Percentiles rank a stretch among this genome's conserved stretches.
These are phyloP conservation scores for Geoglossum glabrum DNA, from an alignment of 495 filamentous ascomycete species.

Conservation along the genomic window DNA sequence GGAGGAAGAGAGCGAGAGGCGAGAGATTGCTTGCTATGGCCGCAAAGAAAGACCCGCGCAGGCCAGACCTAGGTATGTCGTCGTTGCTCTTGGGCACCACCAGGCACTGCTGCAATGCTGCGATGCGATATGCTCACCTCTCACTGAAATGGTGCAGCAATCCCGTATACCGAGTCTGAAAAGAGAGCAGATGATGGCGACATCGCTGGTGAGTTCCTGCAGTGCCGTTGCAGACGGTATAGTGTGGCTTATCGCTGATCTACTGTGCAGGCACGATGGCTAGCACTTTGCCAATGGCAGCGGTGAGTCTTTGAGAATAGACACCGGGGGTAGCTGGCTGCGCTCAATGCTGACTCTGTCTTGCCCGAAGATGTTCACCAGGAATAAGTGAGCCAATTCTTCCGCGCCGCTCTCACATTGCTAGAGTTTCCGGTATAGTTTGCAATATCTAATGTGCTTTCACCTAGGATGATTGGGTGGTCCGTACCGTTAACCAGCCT, in stretches of 20 bases:
- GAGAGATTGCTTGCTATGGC: slow-evolving; percentile 41
- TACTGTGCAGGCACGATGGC: slow-evolving; percentile 39
- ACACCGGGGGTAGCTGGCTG: neutral
- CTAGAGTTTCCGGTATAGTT: neutral
- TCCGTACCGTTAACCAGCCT: slow-evolving; percentile 19
- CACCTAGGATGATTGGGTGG: slow-evolving; percentile 54
- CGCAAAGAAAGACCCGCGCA: slow-evolving; percentile 69
- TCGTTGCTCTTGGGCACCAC: neutral
- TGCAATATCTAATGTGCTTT: neutral
- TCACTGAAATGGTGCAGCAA: slow-evolving; percentile 22
- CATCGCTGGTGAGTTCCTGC: slow-evolving; percentile 25
- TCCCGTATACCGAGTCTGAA: slow-evolving; percentile 40
- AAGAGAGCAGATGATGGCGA: slow-evolving; percentile 33
- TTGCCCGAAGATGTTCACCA: slow-evolving; percentile 54
- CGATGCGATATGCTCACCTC: neutral
- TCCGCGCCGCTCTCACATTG: neutral
- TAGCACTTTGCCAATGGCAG: slow-evolving; percentile 81
- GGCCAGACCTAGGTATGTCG: slow-evolving; percentile 56
- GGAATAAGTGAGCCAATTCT: slow-evolving; percentile 46
- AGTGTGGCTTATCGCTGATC: slow-evolving; percentile 19
- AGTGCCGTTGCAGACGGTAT: slow-evolving; percentile 16
- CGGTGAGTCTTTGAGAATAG: slow-evolving; percentile 28
- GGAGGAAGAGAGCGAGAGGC: too few species aligned
- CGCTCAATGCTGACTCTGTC: neutral
- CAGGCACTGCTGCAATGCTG: neutral